Evolutionary conservation across 1,139 yeast genomes (phyloP).

Genomic region (Yamadazyma friedrichii): DNA sequence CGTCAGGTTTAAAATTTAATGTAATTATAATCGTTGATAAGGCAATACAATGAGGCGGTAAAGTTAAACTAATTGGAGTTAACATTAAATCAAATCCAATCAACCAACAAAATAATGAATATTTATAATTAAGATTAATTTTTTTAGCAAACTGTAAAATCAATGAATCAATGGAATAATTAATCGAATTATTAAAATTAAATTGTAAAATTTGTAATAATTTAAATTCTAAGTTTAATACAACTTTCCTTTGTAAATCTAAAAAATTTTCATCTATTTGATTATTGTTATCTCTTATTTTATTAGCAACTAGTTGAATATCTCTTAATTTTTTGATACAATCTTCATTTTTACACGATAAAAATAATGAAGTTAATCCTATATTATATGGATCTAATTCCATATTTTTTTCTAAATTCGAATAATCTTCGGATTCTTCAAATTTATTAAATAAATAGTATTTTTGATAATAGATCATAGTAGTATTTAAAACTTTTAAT

Average conservation of each 20-base stretch:
- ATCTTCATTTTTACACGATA: constrained; percentile 85
- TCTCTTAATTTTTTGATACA: constrained; percentile 80
- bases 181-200: constrained; percentile 64
- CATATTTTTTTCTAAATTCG: constrained; percentile 21
- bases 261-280: constrained; percentile 25
- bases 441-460: constrained; percentile 65
- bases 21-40: constrained; percentile 55
- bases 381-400: constrained; percentile 51
- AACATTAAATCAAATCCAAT: constrained; percentile 72
- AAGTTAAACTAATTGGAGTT: constrained; percentile 66
- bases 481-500: constrained; percentile 59
- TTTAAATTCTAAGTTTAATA: constrained; percentile 63
- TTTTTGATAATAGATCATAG: constrained; percentile 72
- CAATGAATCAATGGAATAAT: constrained; percentile 57
- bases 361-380: constrained; percentile 71
- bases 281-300: constrained; percentile 28
- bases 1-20: constrained; percentile 40
- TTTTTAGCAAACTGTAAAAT: constrained; percentile 67
- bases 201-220: constrained; percentile 72
- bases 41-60: constrained; percentile 82
- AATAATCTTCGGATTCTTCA: constrained; percentile 27
- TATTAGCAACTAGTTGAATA: constrained; percentile 45
- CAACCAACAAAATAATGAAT: constrained; percentile 67
- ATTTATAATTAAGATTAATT: constrained; percentile 43
- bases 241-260: constrained; percentile 52